Conservation (phyloP, 768 basidiomycete species). For the Boletus subcaerulescens region DNA sequence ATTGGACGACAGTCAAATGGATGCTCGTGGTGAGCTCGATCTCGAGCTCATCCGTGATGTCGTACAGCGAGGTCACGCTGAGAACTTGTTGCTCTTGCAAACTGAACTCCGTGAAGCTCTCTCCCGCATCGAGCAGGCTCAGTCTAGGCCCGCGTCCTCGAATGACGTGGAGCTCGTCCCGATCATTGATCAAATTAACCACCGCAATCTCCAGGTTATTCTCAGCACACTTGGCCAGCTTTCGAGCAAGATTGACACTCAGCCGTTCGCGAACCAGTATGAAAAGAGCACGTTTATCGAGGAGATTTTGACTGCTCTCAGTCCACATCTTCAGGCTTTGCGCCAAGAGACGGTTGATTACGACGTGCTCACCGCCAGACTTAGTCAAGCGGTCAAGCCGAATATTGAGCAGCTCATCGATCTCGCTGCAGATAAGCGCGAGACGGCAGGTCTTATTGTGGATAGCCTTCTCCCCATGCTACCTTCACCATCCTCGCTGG, state of each 20-base stretch:
- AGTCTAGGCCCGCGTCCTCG: constrained; percentile 10
- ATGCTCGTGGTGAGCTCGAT: constrained; percentile 75
- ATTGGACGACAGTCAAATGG: constrained; percentile 60
- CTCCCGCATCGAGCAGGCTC: constrained; percentile 38
- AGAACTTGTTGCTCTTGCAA: constrained; percentile 55
- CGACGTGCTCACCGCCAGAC: constrained; percentile 67
- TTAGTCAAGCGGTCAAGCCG: constrained; percentile 84
- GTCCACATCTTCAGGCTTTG: constrained; percentile 58
- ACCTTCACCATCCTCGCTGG: constrained; percentile 42
- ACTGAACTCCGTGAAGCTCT: constrained; percentile 55
- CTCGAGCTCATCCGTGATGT: constrained; percentile 71
- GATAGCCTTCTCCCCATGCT: constrained; percentile 67
- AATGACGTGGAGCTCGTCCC: constrained; percentile 36
- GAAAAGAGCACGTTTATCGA: constrained; percentile 60
- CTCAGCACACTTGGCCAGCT: constrained; percentile 56
- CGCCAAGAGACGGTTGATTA: constrained; percentile 74
- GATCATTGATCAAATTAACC: constrained; percentile 56
- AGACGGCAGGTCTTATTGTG: constrained; percentile 80
- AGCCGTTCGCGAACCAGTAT: constrained; percentile 39
- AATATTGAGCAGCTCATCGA: constrained; percentile 88
- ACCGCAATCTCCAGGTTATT: constrained; percentile 56
- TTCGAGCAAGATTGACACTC: constrained; percentile 30
- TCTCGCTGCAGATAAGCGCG: constrained; percentile 83
- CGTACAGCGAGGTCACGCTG: constrained; percentile 64
- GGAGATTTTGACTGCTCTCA: constrained; percentile 54